Evolutionary conservation across 495 filamentous ascomycete genomes (phyloP), one percentile per base, ranked within the genome.

Genomic region (Penicillium arizonense): DNA sequence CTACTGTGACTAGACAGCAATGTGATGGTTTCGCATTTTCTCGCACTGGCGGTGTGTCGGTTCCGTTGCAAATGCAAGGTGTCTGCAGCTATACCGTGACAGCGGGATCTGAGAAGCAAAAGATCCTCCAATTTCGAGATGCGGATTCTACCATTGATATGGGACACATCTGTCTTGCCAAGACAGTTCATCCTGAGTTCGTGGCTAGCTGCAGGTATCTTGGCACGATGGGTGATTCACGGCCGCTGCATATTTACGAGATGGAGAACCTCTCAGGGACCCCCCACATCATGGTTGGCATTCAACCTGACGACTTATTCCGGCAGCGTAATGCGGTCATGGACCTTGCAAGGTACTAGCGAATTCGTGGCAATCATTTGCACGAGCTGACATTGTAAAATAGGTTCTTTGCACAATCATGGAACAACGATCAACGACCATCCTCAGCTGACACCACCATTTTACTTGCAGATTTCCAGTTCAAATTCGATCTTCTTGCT

Each of bases 21-120:
- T 56, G 47, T 24, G 53, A 56, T 46, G 40, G 42, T 16, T 46
- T 46, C 13, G 47, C 34, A 33, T 50, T 50, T 46, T 40, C 47
- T 50, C 41, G 40, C 24, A 41, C 41, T 34, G 40, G 47, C 10
- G 40, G 47, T 18, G 46, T 45, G 33, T 36, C 47, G 18, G 28
- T 34, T 41, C 10, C 41, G 40, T 28, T 56, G 35, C 24, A 52
- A 23, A 51, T 63, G 30, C 58, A 69, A 46, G 63, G 61, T 39
- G 51, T 34, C 26, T 53, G 30, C 38, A 69, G 65, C 53, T 67
- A 65, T 51, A 67, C 56, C 16, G 56, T 69, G 33, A 45, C 33
- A 62, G 60, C 57, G 18, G 59, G 63, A n/a, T 35, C 46, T 1
- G 18, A 18, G 18, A 18, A 18, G 18, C 18, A 18, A 18, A 59